Evolutionary conservation across 257 asterid genomes (phyloP).

Genomic region (Solanum corneliomulleri): DNA sequence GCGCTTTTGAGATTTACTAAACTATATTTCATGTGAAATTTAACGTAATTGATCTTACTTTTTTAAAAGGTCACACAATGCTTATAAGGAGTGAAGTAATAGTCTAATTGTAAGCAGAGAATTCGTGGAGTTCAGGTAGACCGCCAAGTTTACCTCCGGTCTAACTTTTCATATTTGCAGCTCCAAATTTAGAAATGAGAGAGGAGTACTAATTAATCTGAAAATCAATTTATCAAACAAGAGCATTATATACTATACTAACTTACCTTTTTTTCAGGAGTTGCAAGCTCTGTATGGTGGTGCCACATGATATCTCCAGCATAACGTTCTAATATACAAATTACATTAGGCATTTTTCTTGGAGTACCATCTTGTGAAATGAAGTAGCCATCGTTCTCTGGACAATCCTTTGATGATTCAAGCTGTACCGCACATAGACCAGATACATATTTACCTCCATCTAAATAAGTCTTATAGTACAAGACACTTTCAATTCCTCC

Average conservation of each 20-base stretch:
- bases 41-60: no score
- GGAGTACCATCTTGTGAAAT: constrained; percentile 37
- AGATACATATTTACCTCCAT: constrained; percentile 53
- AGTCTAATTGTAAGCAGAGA: no score
- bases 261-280: constrained; percentile 28
- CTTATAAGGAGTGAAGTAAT: no score
- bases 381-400: constrained; percentile 44
- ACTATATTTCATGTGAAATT: no score
- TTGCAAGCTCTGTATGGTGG: constrained; percentile 52
- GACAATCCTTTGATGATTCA: constrained; percentile 48
- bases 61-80: no score
- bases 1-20: no score
- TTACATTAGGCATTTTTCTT: constrained; percentile 10
- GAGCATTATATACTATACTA: neutral
- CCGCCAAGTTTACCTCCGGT: no score
- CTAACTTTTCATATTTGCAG: no score
- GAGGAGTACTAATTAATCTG: no score
- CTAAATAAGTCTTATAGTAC: constrained; percentile 52
- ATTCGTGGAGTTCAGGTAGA: no score
- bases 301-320: constrained; percentile 65
- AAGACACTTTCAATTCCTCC: constrained; percentile 35
- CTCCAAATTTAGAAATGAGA: no score
- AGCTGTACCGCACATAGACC: constrained; percentile 46
- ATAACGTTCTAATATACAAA: constrained; percentile 47
- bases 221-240: no score